Conservation (phyloP, 176 grass and related monocot genomes). For the Olyra latifolia region DNA sequence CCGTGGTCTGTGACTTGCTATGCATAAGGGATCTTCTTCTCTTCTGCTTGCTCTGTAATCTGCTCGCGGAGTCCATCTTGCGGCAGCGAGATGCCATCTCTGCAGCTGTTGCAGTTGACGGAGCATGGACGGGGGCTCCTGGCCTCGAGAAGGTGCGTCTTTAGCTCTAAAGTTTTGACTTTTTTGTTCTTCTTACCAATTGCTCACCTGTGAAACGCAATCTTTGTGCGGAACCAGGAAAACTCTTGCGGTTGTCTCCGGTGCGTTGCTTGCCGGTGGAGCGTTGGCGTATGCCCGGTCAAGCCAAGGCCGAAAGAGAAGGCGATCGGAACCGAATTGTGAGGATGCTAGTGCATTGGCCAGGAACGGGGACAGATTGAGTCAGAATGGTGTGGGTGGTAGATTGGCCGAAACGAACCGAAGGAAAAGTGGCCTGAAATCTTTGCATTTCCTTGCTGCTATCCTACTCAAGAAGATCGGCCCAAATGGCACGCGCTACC, state of each 20-base stretch:
- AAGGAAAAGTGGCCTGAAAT: constrained; percentile 59
- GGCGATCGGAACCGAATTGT: neutral
- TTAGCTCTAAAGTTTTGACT: neutral
- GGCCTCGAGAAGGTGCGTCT: constrained; percentile 64
- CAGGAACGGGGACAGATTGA: constrained; percentile 35
- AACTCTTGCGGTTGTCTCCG: constrained; percentile 71
- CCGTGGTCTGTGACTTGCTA: neutral
- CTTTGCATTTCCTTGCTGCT: constrained; percentile 81
- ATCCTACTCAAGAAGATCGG: constrained; percentile 87
- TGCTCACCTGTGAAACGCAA: neutral
- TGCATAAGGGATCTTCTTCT: neutral
- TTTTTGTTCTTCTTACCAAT: neutral
- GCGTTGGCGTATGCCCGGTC: constrained; percentile 73
- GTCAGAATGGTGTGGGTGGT: constrained; percentile 35
- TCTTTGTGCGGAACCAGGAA: constrained; percentile 45
- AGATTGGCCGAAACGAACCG: constrained; percentile 32
- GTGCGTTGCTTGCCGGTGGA: constrained; percentile 78
- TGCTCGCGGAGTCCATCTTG: constrained; percentile 27
- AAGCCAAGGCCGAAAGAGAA: constrained; percentile 35
- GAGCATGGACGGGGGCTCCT: constrained; percentile 73
- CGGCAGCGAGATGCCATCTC: constrained; percentile 65
- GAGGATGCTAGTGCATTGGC: constrained; percentile 24
- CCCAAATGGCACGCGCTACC: constrained; percentile 59
- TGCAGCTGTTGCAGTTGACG: constrained; percentile 81
- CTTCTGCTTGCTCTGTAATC: neutral